Conservation (phyloP, 164 flowering plant species). For the Berberis thunbergii region DNA sequence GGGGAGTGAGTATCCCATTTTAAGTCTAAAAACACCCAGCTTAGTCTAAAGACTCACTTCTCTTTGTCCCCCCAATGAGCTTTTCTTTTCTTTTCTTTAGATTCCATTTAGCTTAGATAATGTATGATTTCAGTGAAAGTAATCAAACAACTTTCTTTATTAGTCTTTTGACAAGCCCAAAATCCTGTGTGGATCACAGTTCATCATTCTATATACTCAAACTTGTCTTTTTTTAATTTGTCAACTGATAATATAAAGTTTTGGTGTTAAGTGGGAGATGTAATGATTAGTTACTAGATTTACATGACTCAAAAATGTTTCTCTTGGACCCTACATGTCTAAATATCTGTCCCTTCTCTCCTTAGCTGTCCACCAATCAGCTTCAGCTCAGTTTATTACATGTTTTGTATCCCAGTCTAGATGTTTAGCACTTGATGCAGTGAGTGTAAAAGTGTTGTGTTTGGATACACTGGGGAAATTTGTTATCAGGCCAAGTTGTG, state of each 20-base stretch:
- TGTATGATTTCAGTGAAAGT: neutral
- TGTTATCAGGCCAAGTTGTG: no score
- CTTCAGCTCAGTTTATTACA: no score
- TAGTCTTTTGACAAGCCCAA: neutral
- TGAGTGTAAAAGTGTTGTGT: no score
- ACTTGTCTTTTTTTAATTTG: neutral
- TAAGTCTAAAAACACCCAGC: no score
- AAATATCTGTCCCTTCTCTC: constrained; percentile 5
- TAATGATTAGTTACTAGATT: constrained; percentile 36
- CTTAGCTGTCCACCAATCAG: neutral
- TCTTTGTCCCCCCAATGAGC: neutral
- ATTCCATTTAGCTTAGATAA: neutral
- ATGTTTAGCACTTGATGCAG: neutral
- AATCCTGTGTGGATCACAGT: neutral
- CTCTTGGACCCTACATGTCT: neutral
- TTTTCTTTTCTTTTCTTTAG: neutral
- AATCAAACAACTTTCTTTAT: neutral
- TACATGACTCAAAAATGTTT: constrained; percentile 18
- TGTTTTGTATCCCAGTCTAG: no score
- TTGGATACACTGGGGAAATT: neutral
- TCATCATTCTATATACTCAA: neutral
- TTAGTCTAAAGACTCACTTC: no score
- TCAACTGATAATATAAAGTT: neutral
- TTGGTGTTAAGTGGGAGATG: constrained; percentile 24
- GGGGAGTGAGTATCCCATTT: no score